Evolutionary conservation across 2,329 filamentous ascomycete species (phyloP).

Genomic region (Epichloe typhina): DNA sequence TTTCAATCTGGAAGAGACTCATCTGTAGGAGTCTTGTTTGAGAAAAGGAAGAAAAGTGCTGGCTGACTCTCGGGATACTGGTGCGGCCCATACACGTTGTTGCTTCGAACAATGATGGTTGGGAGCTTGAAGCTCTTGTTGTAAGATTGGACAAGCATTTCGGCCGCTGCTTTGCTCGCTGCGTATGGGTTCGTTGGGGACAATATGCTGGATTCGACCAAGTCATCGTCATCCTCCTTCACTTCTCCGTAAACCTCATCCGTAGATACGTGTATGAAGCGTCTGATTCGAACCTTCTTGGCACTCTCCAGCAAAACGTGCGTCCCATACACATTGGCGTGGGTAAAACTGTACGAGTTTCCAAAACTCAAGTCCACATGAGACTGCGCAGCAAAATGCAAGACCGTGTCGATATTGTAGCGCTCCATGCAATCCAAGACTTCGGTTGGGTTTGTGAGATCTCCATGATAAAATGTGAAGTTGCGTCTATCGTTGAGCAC

Average conservation of each 20-base stretch:
- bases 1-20: background rate
- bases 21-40: background rate
- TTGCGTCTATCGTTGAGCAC: constrained; percentile 54
- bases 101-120: constrained; percentile 66
- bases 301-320: constrained; percentile 69
- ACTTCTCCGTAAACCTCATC: constrained; percentile 81
- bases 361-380: constrained; percentile 75
- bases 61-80: constrained; percentile 69
- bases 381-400: constrained; percentile 78
- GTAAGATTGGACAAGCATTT: constrained; percentile 82
- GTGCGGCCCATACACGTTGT: constrained; percentile 77
- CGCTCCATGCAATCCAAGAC: constrained; percentile 59
- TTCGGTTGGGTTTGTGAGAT: constrained; percentile 58
- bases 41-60: background rate
- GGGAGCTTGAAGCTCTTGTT: constrained; percentile 72
- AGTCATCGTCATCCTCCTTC: constrained; percentile 54
- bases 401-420: constrained; percentile 63
- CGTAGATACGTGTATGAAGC: constrained; percentile 73
- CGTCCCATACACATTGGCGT: constrained; percentile 74
- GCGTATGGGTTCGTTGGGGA: constrained; percentile 74
- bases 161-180: constrained; percentile 67
- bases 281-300: constrained; percentile 54
- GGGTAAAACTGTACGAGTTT: constrained; percentile 70
- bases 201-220: constrained; percentile 60
- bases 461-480: constrained; percentile 68